Percentiles rank a stretch among this genome's conserved stretches.
These are phyloP conservation scores for Pisolithus sp. DNA, from an alignment of 768 basidiomycete genomes.

Conservation along the genomic window DNA sequence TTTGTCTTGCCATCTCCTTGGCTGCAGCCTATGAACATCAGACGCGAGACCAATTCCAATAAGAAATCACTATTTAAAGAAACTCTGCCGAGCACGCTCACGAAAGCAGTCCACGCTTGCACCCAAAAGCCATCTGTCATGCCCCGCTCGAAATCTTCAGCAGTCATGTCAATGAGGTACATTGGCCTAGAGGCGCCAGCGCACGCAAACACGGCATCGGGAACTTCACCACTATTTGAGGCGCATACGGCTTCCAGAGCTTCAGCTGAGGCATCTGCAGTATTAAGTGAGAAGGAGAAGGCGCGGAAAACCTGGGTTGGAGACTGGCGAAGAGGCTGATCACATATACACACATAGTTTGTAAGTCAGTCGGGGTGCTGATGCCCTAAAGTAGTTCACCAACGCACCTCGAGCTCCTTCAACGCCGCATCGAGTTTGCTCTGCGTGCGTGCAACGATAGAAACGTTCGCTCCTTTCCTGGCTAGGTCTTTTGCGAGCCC, in stretches of 20 bases:
- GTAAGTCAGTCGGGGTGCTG: not conserved
- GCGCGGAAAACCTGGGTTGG: slow-evolving; percentile 56
- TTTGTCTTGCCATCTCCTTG: slow-evolving; percentile 55
- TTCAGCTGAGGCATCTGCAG: slow-evolving; percentile 43
- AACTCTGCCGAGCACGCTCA: slow-evolving; percentile 25
- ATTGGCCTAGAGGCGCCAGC: slow-evolving; percentile 69
- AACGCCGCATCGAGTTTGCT: slow-evolving; percentile 56
- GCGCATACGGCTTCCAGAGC: slow-evolving; percentile 59
- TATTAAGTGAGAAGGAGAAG: slow-evolving; percentile 61
- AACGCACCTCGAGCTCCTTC: slow-evolving; percentile 57
- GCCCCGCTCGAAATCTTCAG: slow-evolving; percentile 49
- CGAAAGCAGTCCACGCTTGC: slow-evolving; percentile 33
- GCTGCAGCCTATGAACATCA: slow-evolving; percentile 47
- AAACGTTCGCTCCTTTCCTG: slow-evolving; percentile 69
- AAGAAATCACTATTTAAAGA: not conserved
- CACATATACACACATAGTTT: not conserved
- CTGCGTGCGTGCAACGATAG: slow-evolving; percentile 76
- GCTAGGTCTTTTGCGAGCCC: slow-evolving; percentile 63
- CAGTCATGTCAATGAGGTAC: slow-evolving; percentile 67
- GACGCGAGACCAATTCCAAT: not conserved
- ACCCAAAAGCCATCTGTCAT: slow-evolving; percentile 29
- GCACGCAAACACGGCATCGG: slow-evolving; percentile 75
- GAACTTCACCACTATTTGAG: slow-evolving; percentile 48
- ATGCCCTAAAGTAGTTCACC: not conserved
- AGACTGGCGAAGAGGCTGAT: slow-evolving; percentile 44